phyloP scores from a whole-genome alignment of 169 alveolate genomes.

The Cryptosporidium parvum region DNA sequence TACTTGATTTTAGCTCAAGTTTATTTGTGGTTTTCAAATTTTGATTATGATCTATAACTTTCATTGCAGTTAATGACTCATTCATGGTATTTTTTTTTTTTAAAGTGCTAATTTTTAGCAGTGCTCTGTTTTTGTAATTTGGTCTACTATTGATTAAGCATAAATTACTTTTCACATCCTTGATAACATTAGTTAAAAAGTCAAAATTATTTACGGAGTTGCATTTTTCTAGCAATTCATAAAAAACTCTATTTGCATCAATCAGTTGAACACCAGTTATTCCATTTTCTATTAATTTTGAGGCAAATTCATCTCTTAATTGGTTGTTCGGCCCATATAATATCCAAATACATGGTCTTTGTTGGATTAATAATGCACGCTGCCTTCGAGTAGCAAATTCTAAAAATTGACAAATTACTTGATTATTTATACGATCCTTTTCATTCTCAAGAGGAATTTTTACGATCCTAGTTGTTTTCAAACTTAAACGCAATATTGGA shows the following conservation, averaged over 20 bases:
- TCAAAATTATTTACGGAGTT: neutral
- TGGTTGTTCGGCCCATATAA: conserved; percentile 21
- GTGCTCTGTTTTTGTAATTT: conserved; percentile 22
- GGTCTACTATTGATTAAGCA: conserved; percentile 4
- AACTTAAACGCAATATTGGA: conserved; percentile 21
- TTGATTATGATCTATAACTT: neutral
- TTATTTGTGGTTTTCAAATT: neutral
- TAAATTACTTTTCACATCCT: conserved; percentile 21
- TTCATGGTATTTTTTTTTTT: conserved; percentile 1
- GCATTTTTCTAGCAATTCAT: conserved; percentile 7
- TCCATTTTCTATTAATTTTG: conserved; percentile 13
- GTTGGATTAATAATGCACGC: conserved; percentile 37
- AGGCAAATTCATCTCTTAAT: conserved; percentile 4
- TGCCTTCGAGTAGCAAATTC: conserved; percentile 60
- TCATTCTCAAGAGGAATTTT: conserved; percentile 59
- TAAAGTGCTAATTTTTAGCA: conserved; percentile 1
- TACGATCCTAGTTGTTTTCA: conserved; percentile 51
- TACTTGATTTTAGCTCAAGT: neutral
- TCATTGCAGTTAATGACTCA: neutral
- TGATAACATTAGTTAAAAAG: neutral
- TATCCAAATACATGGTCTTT: conserved; percentile 67
- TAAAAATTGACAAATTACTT: conserved; percentile 26
- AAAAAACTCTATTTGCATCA: neutral
- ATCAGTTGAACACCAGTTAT: conserved; percentile 53
- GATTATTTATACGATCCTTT: neutral